These are phyloP conservation scores for Xylaria longipes DNA, from an alignment of 495 filamentous ascomycete species.

Conservation along the genomic window DNA sequence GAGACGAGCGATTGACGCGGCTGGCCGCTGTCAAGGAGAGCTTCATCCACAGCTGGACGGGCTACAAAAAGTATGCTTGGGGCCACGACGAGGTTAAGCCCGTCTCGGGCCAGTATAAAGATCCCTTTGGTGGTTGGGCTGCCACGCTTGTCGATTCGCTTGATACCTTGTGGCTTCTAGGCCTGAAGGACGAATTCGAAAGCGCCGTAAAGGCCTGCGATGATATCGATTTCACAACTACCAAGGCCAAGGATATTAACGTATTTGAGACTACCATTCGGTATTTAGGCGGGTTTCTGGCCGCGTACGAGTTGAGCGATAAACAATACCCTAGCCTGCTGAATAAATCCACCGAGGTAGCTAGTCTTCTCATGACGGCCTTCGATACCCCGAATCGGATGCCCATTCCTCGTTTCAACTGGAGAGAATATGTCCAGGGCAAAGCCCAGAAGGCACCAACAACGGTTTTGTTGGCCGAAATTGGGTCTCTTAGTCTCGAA, in stretches of 20 bases:
- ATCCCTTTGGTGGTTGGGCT: slow-evolving; percentile 86
- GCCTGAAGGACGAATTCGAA: slow-evolving; percentile 77
- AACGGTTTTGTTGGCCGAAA: slow-evolving; percentile 56
- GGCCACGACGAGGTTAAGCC: slow-evolving; percentile 77
- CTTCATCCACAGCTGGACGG: slow-evolving; percentile 75
- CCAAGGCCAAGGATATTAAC: slow-evolving; percentile 57
- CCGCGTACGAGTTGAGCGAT: slow-evolving; percentile 76
- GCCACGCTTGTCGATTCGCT: slow-evolving; percentile 84
- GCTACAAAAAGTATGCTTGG: slow-evolving; percentile 80
- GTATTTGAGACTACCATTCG: slow-evolving; percentile 82
- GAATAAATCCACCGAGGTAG: slow-evolving; percentile 78
- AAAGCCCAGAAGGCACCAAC: slow-evolving; percentile 53
- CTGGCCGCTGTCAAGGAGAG: slow-evolving; percentile 68
- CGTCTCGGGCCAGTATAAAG: slow-evolving; percentile 55
- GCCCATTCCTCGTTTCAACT: slow-evolving; percentile 75
- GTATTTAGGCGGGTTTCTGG: slow-evolving; percentile 77
- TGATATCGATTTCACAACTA: slow-evolving; percentile 81
- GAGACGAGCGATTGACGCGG: slow-evolving; percentile 46
- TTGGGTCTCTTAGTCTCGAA: slow-evolving; percentile 81
- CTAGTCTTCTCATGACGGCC: slow-evolving; percentile 75
- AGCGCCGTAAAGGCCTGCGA: slow-evolving; percentile 70
- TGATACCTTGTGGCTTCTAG: slow-evolving; percentile 92
- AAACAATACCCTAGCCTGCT: slow-evolving; percentile 64
- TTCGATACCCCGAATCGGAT: slow-evolving; percentile 92
- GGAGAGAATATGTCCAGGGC: slow-evolving; percentile 56